A percentile compares a stretch with the other conserved stretches of the same genome.
phyloP scores from a whole-genome alignment of 306 rosid species.

The Cicer yamashitae region DNA sequence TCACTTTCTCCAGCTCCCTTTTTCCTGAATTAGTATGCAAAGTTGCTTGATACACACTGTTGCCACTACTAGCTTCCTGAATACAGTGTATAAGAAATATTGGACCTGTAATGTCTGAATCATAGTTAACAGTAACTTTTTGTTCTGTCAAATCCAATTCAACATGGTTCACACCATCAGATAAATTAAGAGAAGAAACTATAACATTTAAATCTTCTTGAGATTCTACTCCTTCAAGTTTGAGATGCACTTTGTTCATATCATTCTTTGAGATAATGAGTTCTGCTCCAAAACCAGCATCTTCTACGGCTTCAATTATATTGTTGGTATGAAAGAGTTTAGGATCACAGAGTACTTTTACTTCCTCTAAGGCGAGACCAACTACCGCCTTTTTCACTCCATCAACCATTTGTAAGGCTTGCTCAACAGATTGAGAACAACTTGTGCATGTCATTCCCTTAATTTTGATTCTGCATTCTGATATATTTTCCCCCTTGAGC shows the following conservation, averaged over 20 bases:
- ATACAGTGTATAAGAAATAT: slow-evolving; percentile 27
- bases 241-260: slow-evolving; percentile 68
- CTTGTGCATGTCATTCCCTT: slow-evolving; percentile 84
- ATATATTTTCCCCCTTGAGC: slow-evolving; percentile 53
- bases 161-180: slow-evolving; percentile 73
- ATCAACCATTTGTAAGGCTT: slow-evolving; percentile 68
- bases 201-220: slow-evolving; percentile 55
- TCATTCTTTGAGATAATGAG: slow-evolving; percentile 72
- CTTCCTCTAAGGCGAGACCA: slow-evolving; percentile 80
- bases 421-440: slow-evolving; percentile 83
- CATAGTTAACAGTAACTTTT: slow-evolving; percentile 61
- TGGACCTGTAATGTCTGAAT: slow-evolving; percentile 70
- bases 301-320: slow-evolving; percentile 68
- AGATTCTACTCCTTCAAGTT: slow-evolving; percentile 67
- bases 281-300: slow-evolving; percentile 76
- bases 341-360: slow-evolving; percentile 82
- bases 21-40: no score
- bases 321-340: slow-evolving; percentile 48
- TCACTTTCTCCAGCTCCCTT: not conserved
- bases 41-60: no score
- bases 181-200: slow-evolving; percentile 66
- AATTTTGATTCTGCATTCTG: slow-evolving; percentile 69
- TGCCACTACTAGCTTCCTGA: no score
- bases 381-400: slow-evolving; percentile 87
- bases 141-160: slow-evolving; percentile 62